A percentile compares a stretch with the other conserved stretches of the same genome.
phyloP scores from a whole-genome alignment of 768 basidiomycete species.

The Panellus pusillus region DNA sequence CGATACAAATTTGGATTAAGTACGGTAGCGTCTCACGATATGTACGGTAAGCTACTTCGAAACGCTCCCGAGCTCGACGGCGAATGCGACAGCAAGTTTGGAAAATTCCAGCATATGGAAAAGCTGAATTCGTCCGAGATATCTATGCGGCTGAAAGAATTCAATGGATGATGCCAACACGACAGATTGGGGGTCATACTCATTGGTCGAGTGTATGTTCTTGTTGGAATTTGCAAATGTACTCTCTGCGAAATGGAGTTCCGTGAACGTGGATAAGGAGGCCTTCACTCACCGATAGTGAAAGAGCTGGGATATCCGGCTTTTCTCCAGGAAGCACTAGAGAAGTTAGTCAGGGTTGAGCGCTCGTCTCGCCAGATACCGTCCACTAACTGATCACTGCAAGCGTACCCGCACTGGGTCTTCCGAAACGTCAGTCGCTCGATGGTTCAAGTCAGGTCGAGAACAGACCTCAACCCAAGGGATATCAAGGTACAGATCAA shows the following conservation, averaged over 20 bases:
- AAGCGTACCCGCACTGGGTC: conserved; percentile 93
- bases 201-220: conserved; percentile 78
- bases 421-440: conserved; percentile 26
- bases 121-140: conserved; percentile 89
- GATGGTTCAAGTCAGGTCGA: conserved; percentile 13
- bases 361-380: conserved; percentile 26
- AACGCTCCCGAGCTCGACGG: conserved; percentile 68
- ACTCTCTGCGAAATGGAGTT: conserved; percentile 46
- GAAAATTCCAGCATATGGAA: conserved; percentile 88
- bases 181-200: conserved; percentile 53
- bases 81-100: conserved; percentile 79
- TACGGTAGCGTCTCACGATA: not conserved
- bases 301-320: conserved; percentile 86
- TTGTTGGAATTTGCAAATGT: conserved; percentile 76
- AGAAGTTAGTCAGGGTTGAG: conserved; percentile 29
- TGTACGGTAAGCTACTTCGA: conserved; percentile 26
- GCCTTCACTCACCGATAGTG: conserved; percentile 63
- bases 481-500: conserved; percentile 79
- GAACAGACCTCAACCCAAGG: conserved; percentile 64
- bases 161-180: conserved; percentile 9
- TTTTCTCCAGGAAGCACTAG: conserved; percentile 76
- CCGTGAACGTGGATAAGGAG: conserved; percentile 19
- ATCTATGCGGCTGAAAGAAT: conserved; percentile 66
- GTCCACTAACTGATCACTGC: conserved; percentile 80
- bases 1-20: too few species aligned